Base-by-base conservation (phyloP, 2,329 filamentous ascomycete species). In the Paecilomyces niveus region DNA sequence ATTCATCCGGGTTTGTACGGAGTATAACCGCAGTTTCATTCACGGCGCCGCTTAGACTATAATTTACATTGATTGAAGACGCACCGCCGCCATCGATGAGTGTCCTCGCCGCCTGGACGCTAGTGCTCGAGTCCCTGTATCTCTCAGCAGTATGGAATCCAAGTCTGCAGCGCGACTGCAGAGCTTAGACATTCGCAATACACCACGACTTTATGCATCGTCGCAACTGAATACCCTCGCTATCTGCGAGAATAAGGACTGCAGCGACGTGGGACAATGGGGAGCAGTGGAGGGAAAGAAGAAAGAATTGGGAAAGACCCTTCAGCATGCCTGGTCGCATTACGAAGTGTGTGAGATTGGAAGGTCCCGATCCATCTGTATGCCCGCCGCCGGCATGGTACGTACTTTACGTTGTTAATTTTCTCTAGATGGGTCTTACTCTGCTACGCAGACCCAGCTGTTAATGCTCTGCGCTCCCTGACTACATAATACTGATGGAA, bases 81-180 rank as follows among this genome's bases (percentile, higher is more conserved):
- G 21, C 11, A 26, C 10, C 22, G 13, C 29, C 24, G 24, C 32
- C 35, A 29, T 58, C 57, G 57, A 63, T 63, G 59, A 59, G 59
- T 57, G 58, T 45, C 54, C 29, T 57, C 52, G 21, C 24, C 26
- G 21, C 18, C 50, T 29, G 50, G 22, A 52, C 21, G 50, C 50
- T 22, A 52, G 22, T 21, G 50, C 50, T 52, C 50, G 50, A 52
- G 50, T 24, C 21, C 21, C 21, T 15, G 21, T 52, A 52, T 13
- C 22, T 45, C 39, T 13, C 50, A 52, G 21, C 55, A 63, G 56
- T 55, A 66, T 65, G 64, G 62, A 63, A 53, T 29, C 57, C 53
- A 50, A 59, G 61, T 29, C 22, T 21, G 22, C 50, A 24, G 50
- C 50, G 50, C 21, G 10, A 29, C 26, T 29, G 50, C 50, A 29